These are phyloP conservation scores for Wickerhamiella allomyrinae DNA, from an alignment of 805 yeast genomes.

Conservation along the genomic window DNA sequence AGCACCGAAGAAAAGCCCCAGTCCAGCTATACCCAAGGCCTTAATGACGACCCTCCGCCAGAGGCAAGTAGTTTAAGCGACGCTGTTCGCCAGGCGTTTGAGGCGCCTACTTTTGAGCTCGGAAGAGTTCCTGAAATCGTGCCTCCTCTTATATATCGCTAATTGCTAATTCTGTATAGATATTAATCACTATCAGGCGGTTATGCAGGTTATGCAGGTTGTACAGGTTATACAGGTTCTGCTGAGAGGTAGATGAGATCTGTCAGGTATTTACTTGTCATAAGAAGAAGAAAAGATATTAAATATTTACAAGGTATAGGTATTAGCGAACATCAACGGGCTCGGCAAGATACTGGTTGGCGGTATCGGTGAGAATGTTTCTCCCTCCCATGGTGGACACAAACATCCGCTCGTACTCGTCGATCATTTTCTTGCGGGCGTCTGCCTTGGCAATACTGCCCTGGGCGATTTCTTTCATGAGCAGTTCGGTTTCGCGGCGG, in stretches of 20 bases:
- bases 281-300: background rate
- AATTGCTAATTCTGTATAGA: too few species aligned
- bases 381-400: background rate
- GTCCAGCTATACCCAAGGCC: constrained; percentile 24
- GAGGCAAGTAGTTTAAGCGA: constrained; percentile 31
- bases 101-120: constrained; percentile 17
- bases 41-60: constrained; percentile 21
- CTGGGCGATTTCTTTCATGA: constrained; percentile 50
- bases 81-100: constrained; percentile 34
- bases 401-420: constrained; percentile 15
- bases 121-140: constrained; percentile 23
- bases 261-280: too few species aligned
- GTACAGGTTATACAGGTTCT: too few species aligned
- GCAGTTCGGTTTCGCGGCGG: constrained; percentile 58
- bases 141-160: constrained; percentile 23
- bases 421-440: constrained; percentile 10
- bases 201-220: too few species aligned
- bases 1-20: too few species aligned
- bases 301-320: background rate
- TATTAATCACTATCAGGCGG: too few species aligned
- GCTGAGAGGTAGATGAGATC: too few species aligned
- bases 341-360: background rate
- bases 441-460: constrained; percentile 39
- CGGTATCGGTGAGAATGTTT: background rate
- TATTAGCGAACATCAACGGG: background rate